These are phyloP conservation scores for Thecaphora frezii DNA, from an alignment of 1,284 basidiomycete genomes.

Conservation along the genomic window DNA sequence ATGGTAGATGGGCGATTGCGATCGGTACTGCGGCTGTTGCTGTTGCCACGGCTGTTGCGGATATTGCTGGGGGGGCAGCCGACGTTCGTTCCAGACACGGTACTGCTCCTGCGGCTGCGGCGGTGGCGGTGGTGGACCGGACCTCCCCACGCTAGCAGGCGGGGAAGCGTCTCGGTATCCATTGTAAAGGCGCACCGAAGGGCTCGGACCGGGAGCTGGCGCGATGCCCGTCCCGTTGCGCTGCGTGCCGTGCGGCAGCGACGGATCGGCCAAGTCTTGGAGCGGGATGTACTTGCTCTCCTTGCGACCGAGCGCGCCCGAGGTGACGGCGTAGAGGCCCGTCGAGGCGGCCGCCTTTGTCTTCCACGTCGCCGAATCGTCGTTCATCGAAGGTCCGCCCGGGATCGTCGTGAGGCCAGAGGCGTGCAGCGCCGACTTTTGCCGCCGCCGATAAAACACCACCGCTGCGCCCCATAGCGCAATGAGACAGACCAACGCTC, in stretches of 20 bases:
- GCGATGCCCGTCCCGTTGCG: background rate
- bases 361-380: background rate
- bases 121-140: no score
- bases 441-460: slow-evolving; percentile 2
- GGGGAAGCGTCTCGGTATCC: background rate
- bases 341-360: background rate
- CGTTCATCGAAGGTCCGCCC: background rate
- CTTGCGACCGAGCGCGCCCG: background rate
- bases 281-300: background rate
- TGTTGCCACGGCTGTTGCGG: no score
- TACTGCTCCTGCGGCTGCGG: no score
- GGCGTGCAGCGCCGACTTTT: background rate
- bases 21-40: no score
- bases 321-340: background rate
- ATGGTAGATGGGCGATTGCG: no score
- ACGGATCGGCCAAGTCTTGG: background rate
- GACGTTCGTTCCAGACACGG: no score
- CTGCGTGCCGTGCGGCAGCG: background rate
- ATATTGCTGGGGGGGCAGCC: no score
- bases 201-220: background rate
- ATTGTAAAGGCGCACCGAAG: no score
- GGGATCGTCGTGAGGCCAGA: background rate
- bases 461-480: slow-evolving; percentile 19
- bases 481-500: slow-evolving; percentile 17
- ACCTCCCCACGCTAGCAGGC: no score